Evolutionary conservation across 2,329 filamentous ascomycete genomes (phyloP).

Genomic region (Fusarium paranaense): DNA sequence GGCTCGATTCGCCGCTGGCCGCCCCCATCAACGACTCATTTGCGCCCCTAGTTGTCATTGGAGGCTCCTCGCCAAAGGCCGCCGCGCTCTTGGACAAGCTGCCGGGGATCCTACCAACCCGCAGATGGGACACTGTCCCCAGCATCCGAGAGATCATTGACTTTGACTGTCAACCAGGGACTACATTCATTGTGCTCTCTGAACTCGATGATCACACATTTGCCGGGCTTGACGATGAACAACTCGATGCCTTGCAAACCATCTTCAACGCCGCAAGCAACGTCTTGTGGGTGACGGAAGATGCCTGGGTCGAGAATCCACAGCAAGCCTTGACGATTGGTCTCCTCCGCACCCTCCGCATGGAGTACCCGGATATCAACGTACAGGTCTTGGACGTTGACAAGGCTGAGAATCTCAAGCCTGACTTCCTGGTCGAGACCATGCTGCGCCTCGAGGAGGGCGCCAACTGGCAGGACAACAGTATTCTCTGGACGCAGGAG

Average conservation of each 20-base stretch:
- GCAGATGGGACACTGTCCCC: background rate
- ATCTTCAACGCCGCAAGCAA: background rate
- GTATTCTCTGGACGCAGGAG: conserved; percentile 10
- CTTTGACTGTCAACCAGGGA: background rate
- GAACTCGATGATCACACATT: background rate
- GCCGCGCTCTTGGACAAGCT: background rate
- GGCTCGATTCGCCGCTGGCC: background rate
- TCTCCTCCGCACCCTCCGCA: background rate
- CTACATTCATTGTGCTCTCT: background rate
- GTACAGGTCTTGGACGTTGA: conserved; percentile 8
- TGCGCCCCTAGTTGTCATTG: background rate
- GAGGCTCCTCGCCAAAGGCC: background rate
- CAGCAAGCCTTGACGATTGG: background rate
- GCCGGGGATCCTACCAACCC: background rate
- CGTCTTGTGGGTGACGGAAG: conserved; percentile 4
- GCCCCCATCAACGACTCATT: background rate
- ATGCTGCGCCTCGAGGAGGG: background rate
- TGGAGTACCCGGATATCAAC: conserved; percentile 2
- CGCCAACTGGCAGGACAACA: background rate
- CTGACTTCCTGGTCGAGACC: background rate
- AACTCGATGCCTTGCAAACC: background rate
- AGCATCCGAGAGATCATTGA: background rate
- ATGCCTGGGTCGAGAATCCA: background rate
- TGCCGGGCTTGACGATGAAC: background rate
- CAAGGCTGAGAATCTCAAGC: background rate